Conservation (phyloP, 2,329 filamentous ascomycete genomes). For the Trichoderma endophyticum region DNA sequence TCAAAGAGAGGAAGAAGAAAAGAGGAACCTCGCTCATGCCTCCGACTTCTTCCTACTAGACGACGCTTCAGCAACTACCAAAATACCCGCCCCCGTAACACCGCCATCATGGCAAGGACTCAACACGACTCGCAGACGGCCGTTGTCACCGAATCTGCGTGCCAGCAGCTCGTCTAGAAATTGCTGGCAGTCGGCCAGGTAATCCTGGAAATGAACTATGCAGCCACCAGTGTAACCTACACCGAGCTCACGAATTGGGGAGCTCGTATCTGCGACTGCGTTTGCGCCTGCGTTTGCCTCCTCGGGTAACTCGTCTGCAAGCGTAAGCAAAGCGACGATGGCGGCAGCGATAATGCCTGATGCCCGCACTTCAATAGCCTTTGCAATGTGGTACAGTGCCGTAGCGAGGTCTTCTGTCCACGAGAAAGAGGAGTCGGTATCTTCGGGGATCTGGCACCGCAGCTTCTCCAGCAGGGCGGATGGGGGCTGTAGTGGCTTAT, state of each 20-base stretch:
- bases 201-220: slow-evolving; percentile 75
- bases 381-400: slow-evolving; percentile 63
- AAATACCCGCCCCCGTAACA: slow-evolving; percentile 59
- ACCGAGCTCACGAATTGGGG: slow-evolving; percentile 53
- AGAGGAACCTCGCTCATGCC: not conserved
- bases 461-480: slow-evolving; percentile 45
- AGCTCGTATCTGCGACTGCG: slow-evolving; percentile 15
- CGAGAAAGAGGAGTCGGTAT: slow-evolving; percentile 44
- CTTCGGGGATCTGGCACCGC: slow-evolving; percentile 50
- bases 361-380: slow-evolving; percentile 67
- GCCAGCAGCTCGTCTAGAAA: slow-evolving; percentile 59
- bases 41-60: slow-evolving; percentile 32
- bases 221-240: slow-evolving; percentile 79
- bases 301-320: slow-evolving; percentile 62
- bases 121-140: slow-evolving; percentile 46
- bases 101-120: slow-evolving; percentile 60
- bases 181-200: slow-evolving; percentile 64
- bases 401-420: slow-evolving; percentile 63
- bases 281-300: slow-evolving; percentile 18
- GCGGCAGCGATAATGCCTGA: slow-evolving; percentile 72
- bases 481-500: slow-evolving; percentile 51
- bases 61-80: slow-evolving; percentile 48
- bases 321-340: slow-evolving; percentile 65
- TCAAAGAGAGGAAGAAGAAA: not conserved
- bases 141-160: slow-evolving; percentile 26